Evolutionary conservation across 1,284 basidiomycete genomes (phyloP), one percentile per base, ranked within the genome.

Genomic region (Meira miltonrushii): DNA sequence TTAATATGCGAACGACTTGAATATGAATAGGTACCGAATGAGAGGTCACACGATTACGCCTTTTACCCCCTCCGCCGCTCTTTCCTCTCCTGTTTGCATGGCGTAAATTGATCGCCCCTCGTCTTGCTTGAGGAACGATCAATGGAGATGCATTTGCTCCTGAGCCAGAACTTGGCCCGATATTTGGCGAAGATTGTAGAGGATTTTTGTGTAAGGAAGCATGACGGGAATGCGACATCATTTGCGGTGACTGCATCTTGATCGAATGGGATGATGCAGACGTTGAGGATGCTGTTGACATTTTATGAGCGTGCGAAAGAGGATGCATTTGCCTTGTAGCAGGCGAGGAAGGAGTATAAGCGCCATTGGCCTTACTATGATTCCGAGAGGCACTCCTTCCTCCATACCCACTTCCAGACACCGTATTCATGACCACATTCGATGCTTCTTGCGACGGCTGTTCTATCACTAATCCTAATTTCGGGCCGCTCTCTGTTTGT

Each of bases 61-160:
- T 54, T 13, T 59, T 59, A 1, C 57, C 17, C 28, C 41, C 53
- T 41, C 61, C 56, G 39, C 44, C 58, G 33, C 64, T 58, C 19
- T 61, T 54, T 2, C 62, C 61, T 1, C 59, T 59, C 38, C 65
- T 41, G 2, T 61, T 21, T 11, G 15, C n/a, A 13, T 15, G n/a
- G 43, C 50, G 49, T 17, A 62, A 47, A 40, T 62, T 62, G 46
- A 73, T 62, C 11, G 71, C 68, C 9, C 71, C 69, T 51, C 69
- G 54, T 33, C 71, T 59, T 5, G 71, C 71, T 53, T 69, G 69
- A n/a, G 71, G 71, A 19, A 69, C 50, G 48, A 71, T 67, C 44
- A 73, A 63, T 21, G 67, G 67, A 38, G 68, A 69, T n/a, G 65
- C 65, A 17, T 43, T 55, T 9, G 40, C 39, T 15, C 49, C 12